Evolutionary conservation across 75 land plant genomes (phyloP), one percentile per base, ranked within the genome.

Genomic region (Larix kaempferi): DNA sequence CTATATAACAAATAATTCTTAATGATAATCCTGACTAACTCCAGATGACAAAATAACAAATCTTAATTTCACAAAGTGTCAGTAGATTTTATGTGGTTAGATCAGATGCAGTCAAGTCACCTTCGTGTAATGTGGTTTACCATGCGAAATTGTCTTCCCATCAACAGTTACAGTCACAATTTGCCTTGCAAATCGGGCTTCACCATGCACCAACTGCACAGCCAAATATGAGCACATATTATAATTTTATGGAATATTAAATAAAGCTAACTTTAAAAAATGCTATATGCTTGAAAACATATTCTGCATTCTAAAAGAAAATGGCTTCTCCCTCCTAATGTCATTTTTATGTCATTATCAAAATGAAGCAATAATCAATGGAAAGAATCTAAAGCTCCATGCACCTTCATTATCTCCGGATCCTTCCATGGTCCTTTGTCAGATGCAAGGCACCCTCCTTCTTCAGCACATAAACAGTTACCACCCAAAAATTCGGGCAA

Each of bases 371-470:
- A 41, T 33, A 49, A 10, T 49, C 54, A 10, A 49, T 49, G 54
- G 54, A 10, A 69, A n/a, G 35, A 44, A 41, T 41, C 25, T n/a
- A 35, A 69, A 26, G 1, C 7, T n/a, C 75, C 35, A 56, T 37
- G 17, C 3, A 90, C 95, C 89, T 91, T 87, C 77, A 93, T 49
- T 23, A 93, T 87, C 19, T 87, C 88, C 27, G 92, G 85, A 61
- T 94, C 88, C 41, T 94, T 92, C 96, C 96, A 94, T 14, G 96
- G 96, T 19, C 96, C 96, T 71, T 83, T 94, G 64, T 94, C 94
- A 8, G 96, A 89, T 5, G 79, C 54, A 78, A 92, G 71, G 65
- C 94, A 94, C 25, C 96, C 94, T 69, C 92, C 92, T 35, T n/a
- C n/a, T n/a, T 82, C 87, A 35, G 87, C 77, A 82, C 96, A 92